These are phyloP conservation scores for Mycena amicta DNA, from an alignment of 768 basidiomycete genomes.

Conservation along the genomic window DNA sequence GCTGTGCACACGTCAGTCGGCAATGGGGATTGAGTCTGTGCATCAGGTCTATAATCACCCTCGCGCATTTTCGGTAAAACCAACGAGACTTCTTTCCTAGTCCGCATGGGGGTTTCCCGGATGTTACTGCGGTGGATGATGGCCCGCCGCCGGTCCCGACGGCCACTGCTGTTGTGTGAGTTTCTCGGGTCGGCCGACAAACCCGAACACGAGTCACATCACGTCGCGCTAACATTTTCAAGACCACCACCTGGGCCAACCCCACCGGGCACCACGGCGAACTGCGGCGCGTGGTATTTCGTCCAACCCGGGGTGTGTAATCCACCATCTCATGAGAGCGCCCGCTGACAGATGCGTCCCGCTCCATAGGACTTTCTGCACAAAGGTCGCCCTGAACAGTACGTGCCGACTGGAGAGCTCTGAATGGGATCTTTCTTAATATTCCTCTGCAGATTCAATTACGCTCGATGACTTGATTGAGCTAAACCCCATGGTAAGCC, in stretches of 20 bases:
- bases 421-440: too few species aligned
- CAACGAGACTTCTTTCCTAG: background rate
- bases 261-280: slow-evolving; percentile 6
- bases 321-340: too few species aligned
- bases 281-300: slow-evolving; percentile 14
- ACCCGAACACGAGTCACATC: background rate
- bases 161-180: slow-evolving; percentile 4
- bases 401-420: too few species aligned
- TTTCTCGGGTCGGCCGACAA: background rate
- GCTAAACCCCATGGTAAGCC: slow-evolving; percentile 7
- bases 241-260: slow-evolving; percentile 10
- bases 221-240: background rate
- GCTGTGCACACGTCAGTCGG: background rate
- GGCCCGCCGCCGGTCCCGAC: background rate
- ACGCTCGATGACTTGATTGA: slow-evolving; percentile 3
- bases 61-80: background rate
- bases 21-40: slow-evolving; percentile 5
- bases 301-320: slow-evolving; percentile 1
- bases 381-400: slow-evolving; percentile 9
- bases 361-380: slow-evolving; percentile 2
- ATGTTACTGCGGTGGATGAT: slow-evolving; percentile 1
- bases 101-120: slow-evolving; percentile 10
- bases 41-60: slow-evolving; percentile 3
- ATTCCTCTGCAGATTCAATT: slow-evolving; percentile 2
- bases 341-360: too few species aligned